Evolutionary conservation across 768 basidiomycete genomes (phyloP).

Genomic region (Inosperma sp.): DNA sequence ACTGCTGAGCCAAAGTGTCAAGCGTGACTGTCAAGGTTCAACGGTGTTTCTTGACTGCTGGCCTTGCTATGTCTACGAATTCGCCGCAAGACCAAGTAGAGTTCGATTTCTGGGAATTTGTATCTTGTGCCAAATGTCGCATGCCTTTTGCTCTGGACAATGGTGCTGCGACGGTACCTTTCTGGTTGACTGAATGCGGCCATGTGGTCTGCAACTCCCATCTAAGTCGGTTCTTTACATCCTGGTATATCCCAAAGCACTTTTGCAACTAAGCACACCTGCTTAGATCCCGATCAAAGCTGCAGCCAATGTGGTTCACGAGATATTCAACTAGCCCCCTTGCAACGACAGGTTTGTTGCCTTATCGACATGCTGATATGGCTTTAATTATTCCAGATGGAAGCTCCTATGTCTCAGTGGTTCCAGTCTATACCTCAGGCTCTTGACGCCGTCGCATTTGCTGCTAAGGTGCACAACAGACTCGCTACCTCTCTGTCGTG

Average conservation of each 20-base stretch:
- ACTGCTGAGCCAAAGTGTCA: no score
- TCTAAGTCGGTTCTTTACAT: conserved; percentile 75
- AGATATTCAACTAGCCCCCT: conserved; percentile 62
- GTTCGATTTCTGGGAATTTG: conserved; percentile 79
- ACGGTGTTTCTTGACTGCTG: not conserved
- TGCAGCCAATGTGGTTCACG: conserved; percentile 65
- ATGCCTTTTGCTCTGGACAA: conserved; percentile 54
- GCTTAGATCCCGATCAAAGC: conserved; percentile 63
- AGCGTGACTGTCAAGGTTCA: no score
- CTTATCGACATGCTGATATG: not conserved
- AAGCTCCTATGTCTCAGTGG: conserved; percentile 78
- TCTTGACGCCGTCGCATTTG: conserved; percentile 60
- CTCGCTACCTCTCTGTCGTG: not conserved
- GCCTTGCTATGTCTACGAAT: conserved; percentile 34
- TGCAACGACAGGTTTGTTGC: conserved; percentile 66
- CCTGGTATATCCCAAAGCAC: not conserved
- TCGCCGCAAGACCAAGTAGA: conserved; percentile 29
- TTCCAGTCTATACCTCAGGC: conserved; percentile 60
- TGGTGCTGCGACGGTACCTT: conserved; percentile 56
- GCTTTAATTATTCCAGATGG: conserved; percentile 47
- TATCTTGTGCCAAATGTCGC: conserved; percentile 65
- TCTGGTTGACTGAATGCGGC: conserved; percentile 87
- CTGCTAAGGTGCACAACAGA: conserved; percentile 51
- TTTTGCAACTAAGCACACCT: conserved; percentile 4
- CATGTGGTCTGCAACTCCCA: conserved; percentile 84